Base-by-base conservation (phyloP, 768 basidiomycete genomes). In the Candolleomyces eurysporus region DNA sequence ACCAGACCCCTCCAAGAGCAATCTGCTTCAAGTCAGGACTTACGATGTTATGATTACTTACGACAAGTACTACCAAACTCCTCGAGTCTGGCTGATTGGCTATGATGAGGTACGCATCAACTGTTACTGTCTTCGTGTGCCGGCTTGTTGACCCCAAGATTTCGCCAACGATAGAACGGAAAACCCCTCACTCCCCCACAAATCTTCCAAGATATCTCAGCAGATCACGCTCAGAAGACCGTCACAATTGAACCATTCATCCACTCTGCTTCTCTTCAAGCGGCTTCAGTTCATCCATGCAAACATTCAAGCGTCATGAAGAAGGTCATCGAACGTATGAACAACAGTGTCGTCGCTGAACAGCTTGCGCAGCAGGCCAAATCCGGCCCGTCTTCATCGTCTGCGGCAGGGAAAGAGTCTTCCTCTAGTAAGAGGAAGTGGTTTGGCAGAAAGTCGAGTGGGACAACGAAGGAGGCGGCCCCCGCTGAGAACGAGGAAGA, bases 11-110 rank as follows among this genome's bases (percentile, higher is more conserved):
- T 84, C 87, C 39, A 92, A 87, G 63, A 87, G 86, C 60, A 97
- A 97, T 68, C 80, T 98, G 30, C 79, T 98, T 46, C 93, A 96
- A 82, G 94, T 98, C 45, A 86, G 97, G 69, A 99, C 96, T 11
- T 99, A 99, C 79, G 97, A 99, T 73, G 96, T 98, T 69, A 93
- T 97, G 90, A 98, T 99, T 80, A 94, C 93, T 52, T 99, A 98
- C 74, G 97, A 99, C 84, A 99, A 98, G 79, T 96, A 96, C 76
- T 98, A 99, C 76, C 97, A 98, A 75, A 98, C 96, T 13, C 97
- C 97, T 22, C 87, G 96, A 66, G 91, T 98, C 72, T 99, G 97
- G 97, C 78, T 99, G 61, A 85, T 96, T 65, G 97, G 97, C 19
- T 98, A 98, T 71, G 96, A 98, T 71, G 97, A 98, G 86, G 94